Conservation (phyloP, 805 yeast species). For the Candida odintsovae region DNA sequence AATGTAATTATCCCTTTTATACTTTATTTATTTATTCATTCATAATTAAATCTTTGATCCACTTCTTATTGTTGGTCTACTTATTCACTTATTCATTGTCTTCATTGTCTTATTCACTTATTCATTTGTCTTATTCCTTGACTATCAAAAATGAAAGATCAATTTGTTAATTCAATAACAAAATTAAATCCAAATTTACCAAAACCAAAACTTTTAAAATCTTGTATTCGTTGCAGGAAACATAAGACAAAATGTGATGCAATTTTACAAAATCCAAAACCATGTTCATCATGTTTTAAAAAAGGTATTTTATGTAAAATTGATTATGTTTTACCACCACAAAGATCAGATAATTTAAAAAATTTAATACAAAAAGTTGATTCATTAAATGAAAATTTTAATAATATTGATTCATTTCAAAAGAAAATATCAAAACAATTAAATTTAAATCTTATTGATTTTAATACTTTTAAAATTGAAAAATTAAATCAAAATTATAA, state of each 20-base stretch:
- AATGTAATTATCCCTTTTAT: too few species aligned
- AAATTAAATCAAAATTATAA: constrained; percentile 1
- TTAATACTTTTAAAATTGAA: constrained; percentile 14
- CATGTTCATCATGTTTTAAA: constrained; percentile 53
- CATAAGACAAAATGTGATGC: constrained; percentile 67
- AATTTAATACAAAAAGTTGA: constrained; percentile 17
- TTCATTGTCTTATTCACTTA: too few species aligned
- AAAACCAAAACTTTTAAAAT: constrained; percentile 41
- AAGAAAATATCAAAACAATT: constrained; percentile 6
- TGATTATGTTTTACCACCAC: constrained; percentile 50
- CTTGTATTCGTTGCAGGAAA: constrained; percentile 60
- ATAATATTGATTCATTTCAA: constrained; percentile 10
- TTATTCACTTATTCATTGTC: too few species aligned
- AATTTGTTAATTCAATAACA: background rate
- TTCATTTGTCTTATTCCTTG: too few species aligned
- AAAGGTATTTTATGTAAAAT: constrained; percentile 47
- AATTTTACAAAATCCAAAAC: constrained; percentile 39
- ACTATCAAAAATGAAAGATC: too few species aligned
- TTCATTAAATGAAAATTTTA: constrained; percentile 9
- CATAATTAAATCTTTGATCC: too few species aligned
- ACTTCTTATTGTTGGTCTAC: too few species aligned
- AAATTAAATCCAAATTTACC: constrained; percentile 10
- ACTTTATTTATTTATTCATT: too few species aligned
- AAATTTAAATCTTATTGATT: constrained; percentile 11
- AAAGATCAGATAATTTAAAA: constrained; percentile 26